Conservation (phyloP, 108 stramenopile species). For the Cylindrotheca closterium region DNA sequence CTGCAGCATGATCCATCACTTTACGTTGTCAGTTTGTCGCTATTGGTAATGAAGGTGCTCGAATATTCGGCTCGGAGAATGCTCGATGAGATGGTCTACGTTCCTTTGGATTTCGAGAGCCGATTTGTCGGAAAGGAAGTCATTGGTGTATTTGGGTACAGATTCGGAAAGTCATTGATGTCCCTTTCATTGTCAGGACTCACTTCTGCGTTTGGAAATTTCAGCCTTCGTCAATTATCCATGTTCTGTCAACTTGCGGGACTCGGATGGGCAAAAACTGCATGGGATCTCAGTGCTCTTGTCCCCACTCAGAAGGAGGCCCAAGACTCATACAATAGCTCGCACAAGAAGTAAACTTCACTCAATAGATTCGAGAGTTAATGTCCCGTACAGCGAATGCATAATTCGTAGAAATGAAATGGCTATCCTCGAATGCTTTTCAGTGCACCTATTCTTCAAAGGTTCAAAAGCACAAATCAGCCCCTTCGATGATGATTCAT, state of each 20-base stretch:
- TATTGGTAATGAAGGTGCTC: conserved; percentile 77
- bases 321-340: conserved; percentile 32
- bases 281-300: conserved; percentile 70
- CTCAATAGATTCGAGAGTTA: too few species aligned
- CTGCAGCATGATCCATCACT: conserved; percentile 59
- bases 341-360: neutral
- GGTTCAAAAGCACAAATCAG: too few species aligned
- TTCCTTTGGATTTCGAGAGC: conserved; percentile 83
- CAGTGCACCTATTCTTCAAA: too few species aligned
- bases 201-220: conserved; percentile 51
- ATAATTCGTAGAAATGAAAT: neutral
- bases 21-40: conserved; percentile 58
- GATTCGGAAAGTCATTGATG: conserved; percentile 77
- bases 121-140: conserved; percentile 87
- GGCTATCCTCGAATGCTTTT: too few species aligned
- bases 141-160: conserved; percentile 85
- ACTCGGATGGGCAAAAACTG: conserved; percentile 52
- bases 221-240: conserved; percentile 61
- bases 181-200: conserved; percentile 73
- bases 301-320: conserved; percentile 79
- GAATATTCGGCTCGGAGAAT: conserved; percentile 84
- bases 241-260: conserved; percentile 58
- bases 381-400: too few species aligned
- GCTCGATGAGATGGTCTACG: conserved; percentile 89
- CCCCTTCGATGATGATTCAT: too few species aligned